phyloP scores from a whole-genome alignment of 768 basidiomycete genomes.

The Pulveroboletus sp. region DNA sequence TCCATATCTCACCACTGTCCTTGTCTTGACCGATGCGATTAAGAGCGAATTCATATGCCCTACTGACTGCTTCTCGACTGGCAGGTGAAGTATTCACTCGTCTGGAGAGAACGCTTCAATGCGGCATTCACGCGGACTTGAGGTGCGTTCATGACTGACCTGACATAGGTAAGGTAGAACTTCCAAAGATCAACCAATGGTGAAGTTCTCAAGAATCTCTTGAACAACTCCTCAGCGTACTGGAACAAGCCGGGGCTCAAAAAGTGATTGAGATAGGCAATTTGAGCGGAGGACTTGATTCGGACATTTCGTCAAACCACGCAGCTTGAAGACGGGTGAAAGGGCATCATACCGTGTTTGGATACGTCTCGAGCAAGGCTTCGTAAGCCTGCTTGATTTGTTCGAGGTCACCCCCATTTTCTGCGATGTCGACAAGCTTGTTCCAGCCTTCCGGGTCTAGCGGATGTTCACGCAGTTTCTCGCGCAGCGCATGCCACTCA shows the following conservation, averaged over 20 bases:
- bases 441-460: slow-evolving; percentile 79
- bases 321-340: slow-evolving; percentile 22
- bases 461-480: slow-evolving; percentile 61
- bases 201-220: slow-evolving; percentile 76
- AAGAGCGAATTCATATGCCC: slow-evolving; percentile 92
- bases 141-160: slow-evolving; percentile 45
- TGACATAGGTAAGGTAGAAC: slow-evolving; percentile 91
- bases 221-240: slow-evolving; percentile 86
- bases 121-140: slow-evolving; percentile 1
- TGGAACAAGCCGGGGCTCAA: slow-evolving; percentile 61
- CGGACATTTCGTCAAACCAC: slow-evolving; percentile 22
- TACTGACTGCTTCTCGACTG: slow-evolving; percentile 73
- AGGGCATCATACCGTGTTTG: slow-evolving; percentile 76
- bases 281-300: slow-evolving; percentile 73
- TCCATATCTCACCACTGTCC: slow-evolving; percentile 90
- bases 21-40: slow-evolving; percentile 88
- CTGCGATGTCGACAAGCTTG: slow-evolving; percentile 71
- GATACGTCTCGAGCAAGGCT: slow-evolving; percentile 77
- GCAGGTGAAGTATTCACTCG: slow-evolving; percentile 64
- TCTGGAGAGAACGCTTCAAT: slow-evolving; percentile 35
- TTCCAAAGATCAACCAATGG: slow-evolving; percentile 90
- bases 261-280: slow-evolving; percentile 78
- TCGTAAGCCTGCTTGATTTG: slow-evolving; percentile 81
- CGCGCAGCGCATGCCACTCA: slow-evolving; percentile 64
- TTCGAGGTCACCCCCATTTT: slow-evolving; percentile 71